Evolutionary conservation across 139 green algal genomes (phyloP).

Genomic region (Raphidocelis subcapitata): DNA sequence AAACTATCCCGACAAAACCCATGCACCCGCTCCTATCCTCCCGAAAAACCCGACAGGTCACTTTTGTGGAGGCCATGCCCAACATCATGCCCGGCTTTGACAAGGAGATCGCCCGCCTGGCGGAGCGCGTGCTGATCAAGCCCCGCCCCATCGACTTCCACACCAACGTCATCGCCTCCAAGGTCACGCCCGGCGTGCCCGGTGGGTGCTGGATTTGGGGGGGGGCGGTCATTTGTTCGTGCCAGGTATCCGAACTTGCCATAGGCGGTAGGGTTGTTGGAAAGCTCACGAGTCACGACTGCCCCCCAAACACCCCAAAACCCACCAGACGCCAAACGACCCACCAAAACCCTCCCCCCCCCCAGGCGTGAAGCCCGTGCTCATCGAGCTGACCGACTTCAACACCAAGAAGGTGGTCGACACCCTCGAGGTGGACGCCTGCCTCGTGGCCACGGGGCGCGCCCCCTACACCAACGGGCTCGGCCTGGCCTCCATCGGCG

Average conservation of each 20-base stretch:
- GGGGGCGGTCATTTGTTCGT: not conserved
- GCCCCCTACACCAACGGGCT: constrained; percentile 71
- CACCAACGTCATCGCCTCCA: constrained; percentile 84
- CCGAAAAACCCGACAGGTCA: not conserved
- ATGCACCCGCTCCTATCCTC: no score
- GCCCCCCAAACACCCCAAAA: not conserved
- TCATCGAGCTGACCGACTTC: constrained; percentile 97
- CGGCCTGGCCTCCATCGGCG: constrained; percentile 73
- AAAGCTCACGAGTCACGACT: not conserved
- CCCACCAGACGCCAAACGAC: no score
- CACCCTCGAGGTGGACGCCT: constrained; percentile 91
- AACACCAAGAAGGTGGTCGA: constrained; percentile 98
- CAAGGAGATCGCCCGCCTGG: constrained; percentile 90
- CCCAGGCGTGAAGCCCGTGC: constrained; percentile 90
- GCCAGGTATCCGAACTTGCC: not conserved
- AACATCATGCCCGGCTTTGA: constrained; percentile 99
- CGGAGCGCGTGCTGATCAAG: constrained; percentile 93
- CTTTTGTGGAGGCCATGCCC: constrained; percentile 90
- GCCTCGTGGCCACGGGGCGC: constrained; percentile 92
- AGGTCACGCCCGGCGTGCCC: constrained; percentile 81
- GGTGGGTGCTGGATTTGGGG: constrained; percentile 19
- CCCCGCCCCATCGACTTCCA: constrained; percentile 94
- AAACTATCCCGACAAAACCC: no score
- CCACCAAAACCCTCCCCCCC: not conserved
- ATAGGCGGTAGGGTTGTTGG: not conserved